A percentile compares a stretch with the other conserved stretches of the same genome.
phyloP scores from a whole-genome alignment of 331 rosid species.

The Pyracantha coccinea region DNA sequence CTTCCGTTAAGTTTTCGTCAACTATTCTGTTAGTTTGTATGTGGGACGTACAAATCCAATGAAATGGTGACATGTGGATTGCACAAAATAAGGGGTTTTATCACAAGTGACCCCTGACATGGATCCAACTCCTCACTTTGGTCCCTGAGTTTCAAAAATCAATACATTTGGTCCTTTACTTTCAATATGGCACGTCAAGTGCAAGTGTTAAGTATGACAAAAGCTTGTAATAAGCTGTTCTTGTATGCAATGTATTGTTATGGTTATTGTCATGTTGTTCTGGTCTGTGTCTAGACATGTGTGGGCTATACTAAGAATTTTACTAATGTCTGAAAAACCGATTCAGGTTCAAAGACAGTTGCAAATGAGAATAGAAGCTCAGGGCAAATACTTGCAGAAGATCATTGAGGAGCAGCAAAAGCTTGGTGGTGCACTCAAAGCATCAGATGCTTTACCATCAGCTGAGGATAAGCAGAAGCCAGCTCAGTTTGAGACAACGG shows the following conservation, averaged over 20 bases:
- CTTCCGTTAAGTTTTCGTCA: no score
- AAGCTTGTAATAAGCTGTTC: neutral
- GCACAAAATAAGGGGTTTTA: no score
- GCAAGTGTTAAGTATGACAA: neutral
- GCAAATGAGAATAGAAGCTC: conserved; percentile 98
- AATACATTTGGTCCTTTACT: no score
- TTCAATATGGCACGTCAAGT: neutral
- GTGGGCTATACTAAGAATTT: neutral
- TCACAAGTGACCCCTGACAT: no score
- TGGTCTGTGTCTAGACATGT: neutral
- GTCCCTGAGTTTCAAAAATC: no score
- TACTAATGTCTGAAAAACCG: conserved; percentile 5
- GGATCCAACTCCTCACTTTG: no score
- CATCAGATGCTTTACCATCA: conserved; percentile 40
- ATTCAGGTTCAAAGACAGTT: conserved; percentile 91
- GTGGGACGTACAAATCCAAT: no score
- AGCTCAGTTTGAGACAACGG: conserved; percentile 45
- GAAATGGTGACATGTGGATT: no score
- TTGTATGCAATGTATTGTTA: neutral
- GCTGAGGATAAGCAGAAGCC: conserved; percentile 44
- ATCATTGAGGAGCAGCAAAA: conserved; percentile 96
- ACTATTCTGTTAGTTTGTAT: no score
- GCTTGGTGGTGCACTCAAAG: conserved; percentile 60
- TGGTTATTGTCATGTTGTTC: neutral
- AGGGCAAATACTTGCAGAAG: conserved; percentile 93